Evolutionary conservation across 257 asterid genomes (phyloP).

Genomic region (Haberlea rhodopensis): DNA sequence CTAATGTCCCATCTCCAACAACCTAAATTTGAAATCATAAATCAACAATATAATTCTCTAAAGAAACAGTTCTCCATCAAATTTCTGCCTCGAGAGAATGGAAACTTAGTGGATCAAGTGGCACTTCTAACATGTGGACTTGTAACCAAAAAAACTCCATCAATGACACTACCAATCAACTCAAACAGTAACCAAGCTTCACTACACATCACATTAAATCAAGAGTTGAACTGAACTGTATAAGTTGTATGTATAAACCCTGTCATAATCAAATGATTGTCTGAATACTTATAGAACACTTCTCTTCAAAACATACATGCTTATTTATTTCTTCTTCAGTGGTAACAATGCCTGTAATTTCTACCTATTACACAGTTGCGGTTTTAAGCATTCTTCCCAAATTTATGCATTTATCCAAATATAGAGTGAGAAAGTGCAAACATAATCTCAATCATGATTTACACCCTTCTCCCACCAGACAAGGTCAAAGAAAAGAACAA

Average conservation of each 20-base stretch:
- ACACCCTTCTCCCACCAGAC: not conserved
- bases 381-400: not conserved
- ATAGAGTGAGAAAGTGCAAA: not conserved
- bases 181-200: constrained; percentile 5
- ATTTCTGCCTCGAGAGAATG: not conserved
- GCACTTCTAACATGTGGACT: not conserved
- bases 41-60: constrained; percentile 14
- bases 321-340: too few relatives aligned
- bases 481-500: constrained; percentile 10
- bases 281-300: constrained; percentile 8
- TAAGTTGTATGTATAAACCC: not conserved
- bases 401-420: not conserved
- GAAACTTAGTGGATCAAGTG: not conserved
- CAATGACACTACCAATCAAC: constrained; percentile 14
- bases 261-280: constrained; percentile 3
- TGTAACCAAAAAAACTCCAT: constrained; percentile 9
- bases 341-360: too few relatives aligned
- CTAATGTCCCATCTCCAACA: constrained; percentile 80
- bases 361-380: not conserved
- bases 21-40: constrained; percentile 50
- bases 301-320: not conserved
- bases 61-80: constrained; percentile 13
- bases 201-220: not conserved
- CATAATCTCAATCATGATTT: not conserved
- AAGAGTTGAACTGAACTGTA: constrained; percentile 7